These are phyloP conservation scores for Pseudomonodictys pantanalensis DNA, from an alignment of 495 filamentous ascomycete species.

Conservation along the genomic window DNA sequence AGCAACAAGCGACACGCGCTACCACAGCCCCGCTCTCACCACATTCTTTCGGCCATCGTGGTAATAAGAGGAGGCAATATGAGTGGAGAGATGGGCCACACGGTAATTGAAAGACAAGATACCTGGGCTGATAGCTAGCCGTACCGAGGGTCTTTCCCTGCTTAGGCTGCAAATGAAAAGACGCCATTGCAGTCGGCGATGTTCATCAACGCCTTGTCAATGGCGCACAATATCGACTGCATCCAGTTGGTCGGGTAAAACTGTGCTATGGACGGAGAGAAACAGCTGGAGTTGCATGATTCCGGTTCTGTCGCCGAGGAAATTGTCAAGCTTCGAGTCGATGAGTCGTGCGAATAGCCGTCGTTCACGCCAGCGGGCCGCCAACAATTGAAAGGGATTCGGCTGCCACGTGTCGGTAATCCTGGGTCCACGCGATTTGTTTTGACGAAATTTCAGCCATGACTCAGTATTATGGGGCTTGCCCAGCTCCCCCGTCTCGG, in stretches of 20 bases:
- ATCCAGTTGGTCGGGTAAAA: neutral
- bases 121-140: neutral
- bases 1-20: constrained; percentile 19
- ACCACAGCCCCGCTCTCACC: constrained; percentile 7
- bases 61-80: constrained; percentile 16
- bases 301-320: neutral
- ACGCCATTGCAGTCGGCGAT: neutral
- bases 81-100: constrained; percentile 1
- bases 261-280: neutral
- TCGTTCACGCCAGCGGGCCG: constrained; percentile 29
- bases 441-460: constrained; percentile 14
- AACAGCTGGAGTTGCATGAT: neutral
- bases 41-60: neutral
- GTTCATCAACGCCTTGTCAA: constrained; percentile 11
- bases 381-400: constrained; percentile 11
- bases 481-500: constrained; percentile 7
- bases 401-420: constrained; percentile 27
- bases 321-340: neutral
- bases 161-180: constrained; percentile 16
- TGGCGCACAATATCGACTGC: constrained; percentile 2
- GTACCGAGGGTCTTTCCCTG: constrained; percentile 1
- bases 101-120: constrained; percentile 6
- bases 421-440: constrained; percentile 22
- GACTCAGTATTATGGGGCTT: constrained; percentile 13
- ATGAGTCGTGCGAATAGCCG: neutral